Evolutionary conservation across 768 basidiomycete species (phyloP).

Genomic region (Trichaptum fuscoviolaceum): DNA sequence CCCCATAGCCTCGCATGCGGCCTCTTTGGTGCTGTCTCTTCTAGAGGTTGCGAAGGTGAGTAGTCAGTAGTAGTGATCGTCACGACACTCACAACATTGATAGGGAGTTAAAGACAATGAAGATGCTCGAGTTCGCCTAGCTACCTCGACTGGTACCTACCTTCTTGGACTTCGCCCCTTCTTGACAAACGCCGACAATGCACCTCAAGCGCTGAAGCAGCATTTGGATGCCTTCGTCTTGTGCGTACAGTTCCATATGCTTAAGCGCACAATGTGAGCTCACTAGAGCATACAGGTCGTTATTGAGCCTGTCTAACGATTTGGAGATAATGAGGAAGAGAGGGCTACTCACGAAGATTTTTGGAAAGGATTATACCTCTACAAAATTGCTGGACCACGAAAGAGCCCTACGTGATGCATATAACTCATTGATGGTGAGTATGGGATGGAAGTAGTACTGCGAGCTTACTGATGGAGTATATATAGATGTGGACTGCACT

Average conservation of each 20-base stretch:
- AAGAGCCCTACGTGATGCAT: not conserved
- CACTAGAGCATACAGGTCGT: not conserved
- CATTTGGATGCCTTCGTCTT: not conserved
- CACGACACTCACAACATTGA: not conserved
- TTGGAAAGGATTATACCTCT: not conserved
- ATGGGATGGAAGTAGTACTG: not conserved
- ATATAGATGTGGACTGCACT: not conserved
- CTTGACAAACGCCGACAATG: not conserved
- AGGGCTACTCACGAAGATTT: not conserved
- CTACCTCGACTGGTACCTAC: not conserved
- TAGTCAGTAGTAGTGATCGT: not conserved
- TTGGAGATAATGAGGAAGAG: not conserved
- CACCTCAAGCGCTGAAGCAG: not conserved
- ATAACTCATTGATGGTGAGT: not conserved
- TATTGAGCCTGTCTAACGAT: not conserved
- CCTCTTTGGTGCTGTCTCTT: not conserved
- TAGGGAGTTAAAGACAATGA: not conserved
- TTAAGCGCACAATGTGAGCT: no score
- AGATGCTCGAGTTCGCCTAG: not conserved
- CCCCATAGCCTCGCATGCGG: not conserved
- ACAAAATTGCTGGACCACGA: not conserved
- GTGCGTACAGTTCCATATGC: not conserved
- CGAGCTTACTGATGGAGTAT: not conserved
- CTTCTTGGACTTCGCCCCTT: not conserved
- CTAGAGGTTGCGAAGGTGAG: not conserved